These are phyloP conservation scores for Persicaria maculosa DNA, from an alignment of 148 eudicot genomes.

Conservation along the genomic window DNA sequence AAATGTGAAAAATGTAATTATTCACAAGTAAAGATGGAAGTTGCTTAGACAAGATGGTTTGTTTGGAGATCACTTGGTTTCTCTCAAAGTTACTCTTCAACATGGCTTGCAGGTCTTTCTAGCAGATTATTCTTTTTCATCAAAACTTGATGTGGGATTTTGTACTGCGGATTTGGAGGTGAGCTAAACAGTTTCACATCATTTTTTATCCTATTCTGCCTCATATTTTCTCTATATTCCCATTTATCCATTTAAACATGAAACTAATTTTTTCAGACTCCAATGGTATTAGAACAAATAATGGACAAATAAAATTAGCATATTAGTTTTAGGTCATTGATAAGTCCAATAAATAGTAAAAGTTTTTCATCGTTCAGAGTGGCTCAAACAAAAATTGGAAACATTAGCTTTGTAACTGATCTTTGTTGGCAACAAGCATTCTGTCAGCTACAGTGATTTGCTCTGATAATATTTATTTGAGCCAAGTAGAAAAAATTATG, in stretches of 20 bases:
- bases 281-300: not conserved
- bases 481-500: no score
- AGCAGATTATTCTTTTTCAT: conserved; percentile 73
- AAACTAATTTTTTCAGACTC: no score
- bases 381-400: no score
- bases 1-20: not conserved
- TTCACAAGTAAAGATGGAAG: not conserved
- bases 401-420: no score
- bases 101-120: conserved; percentile 65
- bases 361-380: no score
- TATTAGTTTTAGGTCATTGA: not conserved
- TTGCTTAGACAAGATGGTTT: not conserved
- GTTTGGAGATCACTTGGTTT: not conserved
- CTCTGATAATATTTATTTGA: no score
- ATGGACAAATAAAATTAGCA: not conserved
- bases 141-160: conserved; percentile 47
- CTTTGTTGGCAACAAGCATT: no score
- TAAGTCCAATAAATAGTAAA: no score
- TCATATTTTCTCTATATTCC: not conserved
- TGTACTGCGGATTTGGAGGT: conserved; percentile 75
- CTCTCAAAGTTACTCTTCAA: not conserved
- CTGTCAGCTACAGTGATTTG: no score
- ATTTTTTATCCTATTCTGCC: not conserved
- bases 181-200: not conserved
- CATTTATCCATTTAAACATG: not conserved